These are phyloP conservation scores for Pythium periplocum DNA, from an alignment of 352 stramenopile genomes.

Conservation along the genomic window DNA sequence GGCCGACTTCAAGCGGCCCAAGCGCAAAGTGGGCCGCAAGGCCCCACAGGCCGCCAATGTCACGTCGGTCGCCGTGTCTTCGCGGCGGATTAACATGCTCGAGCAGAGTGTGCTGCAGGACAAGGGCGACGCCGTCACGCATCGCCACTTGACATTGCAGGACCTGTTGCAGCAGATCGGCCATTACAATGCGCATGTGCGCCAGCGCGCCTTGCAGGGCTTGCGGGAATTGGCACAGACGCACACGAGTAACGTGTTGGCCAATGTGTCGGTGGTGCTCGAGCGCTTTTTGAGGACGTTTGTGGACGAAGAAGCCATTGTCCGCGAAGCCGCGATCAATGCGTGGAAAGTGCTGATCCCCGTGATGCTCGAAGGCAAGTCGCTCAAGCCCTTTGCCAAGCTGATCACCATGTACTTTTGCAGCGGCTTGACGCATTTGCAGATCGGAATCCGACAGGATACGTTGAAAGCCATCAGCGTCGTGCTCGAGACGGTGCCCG, in stretches of 20 bases:
- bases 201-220: constrained; percentile 60
- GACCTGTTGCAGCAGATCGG: constrained; percentile 61
- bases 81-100: constrained; percentile 76
- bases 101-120: constrained; percentile 75
- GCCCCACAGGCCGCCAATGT: constrained; percentile 65
- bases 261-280: constrained; percentile 69
- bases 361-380: constrained; percentile 43
- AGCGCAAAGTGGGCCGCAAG: constrained; percentile 81
- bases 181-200: constrained; percentile 82
- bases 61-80: constrained; percentile 66
- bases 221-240: constrained; percentile 54
- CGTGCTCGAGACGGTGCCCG: constrained; percentile 50
- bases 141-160: constrained; percentile 56
- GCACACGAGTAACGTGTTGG: constrained; percentile 49
- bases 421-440: constrained; percentile 74
- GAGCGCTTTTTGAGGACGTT: constrained; percentile 72
- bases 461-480: constrained; percentile 63
- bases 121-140: constrained; percentile 63
- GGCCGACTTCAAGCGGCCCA: constrained; percentile 82
- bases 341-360: constrained; percentile 66
- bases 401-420: constrained; percentile 76
- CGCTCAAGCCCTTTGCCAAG: constrained; percentile 59
- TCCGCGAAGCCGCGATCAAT: constrained; percentile 61
- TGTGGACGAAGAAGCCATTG: constrained; percentile 73
- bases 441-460: constrained; percentile 71